phyloP scores from a whole-genome alignment of 179 eudicot genomes.

The Amaranthus tricolor region DNA sequence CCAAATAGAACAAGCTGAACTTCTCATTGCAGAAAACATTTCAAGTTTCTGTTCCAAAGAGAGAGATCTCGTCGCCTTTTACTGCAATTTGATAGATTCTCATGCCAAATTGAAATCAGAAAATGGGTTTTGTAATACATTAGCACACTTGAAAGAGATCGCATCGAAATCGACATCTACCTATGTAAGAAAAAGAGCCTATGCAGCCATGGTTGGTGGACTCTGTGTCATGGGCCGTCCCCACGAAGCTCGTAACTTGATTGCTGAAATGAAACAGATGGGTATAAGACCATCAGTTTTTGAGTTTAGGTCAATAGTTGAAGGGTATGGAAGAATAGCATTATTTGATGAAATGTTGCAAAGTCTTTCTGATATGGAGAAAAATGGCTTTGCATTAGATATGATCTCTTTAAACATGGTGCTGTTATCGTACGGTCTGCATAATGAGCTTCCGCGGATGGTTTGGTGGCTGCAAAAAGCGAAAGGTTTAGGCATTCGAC shows the following conservation, averaged over 20 bases:
- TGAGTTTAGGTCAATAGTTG: constrained; percentile 57
- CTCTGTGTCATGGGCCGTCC: constrained; percentile 60
- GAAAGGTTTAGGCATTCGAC: constrained; percentile 34
- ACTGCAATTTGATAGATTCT: constrained; percentile 51
- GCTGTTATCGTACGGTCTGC: constrained; percentile 61
- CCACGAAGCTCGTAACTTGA: constrained; percentile 55
- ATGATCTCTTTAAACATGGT: constrained; percentile 72
- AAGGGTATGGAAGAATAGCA: constrained; percentile 64
- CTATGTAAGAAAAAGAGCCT: constrained; percentile 50
- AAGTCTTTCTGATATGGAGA: constrained; percentile 50
- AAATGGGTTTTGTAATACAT: constrained; percentile 40
- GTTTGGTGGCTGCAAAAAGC: constrained; percentile 49
- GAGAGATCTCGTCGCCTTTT: constrained; percentile 59
- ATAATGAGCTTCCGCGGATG: constrained; percentile 46
- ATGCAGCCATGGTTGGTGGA: constrained; percentile 57
- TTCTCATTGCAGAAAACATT: constrained; percentile 42
- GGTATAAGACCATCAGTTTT: constrained; percentile 48
- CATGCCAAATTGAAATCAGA: constrained; percentile 52
- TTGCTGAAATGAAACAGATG: constrained; percentile 41
- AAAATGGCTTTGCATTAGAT: constrained; percentile 50
- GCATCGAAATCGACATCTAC: constrained; percentile 45
- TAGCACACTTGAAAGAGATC: constrained; percentile 33
- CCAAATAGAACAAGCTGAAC: constrained; percentile 44
- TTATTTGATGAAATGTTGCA: constrained; percentile 61
- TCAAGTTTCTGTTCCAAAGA: constrained; percentile 39